Conservation (phyloP, 192 early-diverging fungal species). For the Backusella luteola region DNA sequence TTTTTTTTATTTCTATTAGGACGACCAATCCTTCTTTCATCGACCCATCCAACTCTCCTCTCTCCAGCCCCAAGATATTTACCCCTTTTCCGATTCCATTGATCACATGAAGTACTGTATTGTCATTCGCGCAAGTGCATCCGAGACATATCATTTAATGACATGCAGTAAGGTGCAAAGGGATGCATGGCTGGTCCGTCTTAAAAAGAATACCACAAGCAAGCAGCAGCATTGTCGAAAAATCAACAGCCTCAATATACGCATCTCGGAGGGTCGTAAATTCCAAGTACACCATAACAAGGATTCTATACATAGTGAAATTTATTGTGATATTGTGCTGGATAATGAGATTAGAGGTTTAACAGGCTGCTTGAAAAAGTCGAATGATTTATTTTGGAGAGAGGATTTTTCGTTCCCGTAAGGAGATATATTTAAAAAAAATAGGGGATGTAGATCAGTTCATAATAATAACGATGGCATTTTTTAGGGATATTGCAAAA, state of each 20-base stretch:
- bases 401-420: slow-evolving; percentile 47
- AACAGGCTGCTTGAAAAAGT: slow-evolving; percentile 39
- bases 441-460: neutral
- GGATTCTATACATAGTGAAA: slow-evolving; percentile 21
- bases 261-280: slow-evolving; percentile 14
- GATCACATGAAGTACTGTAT: slow-evolving; percentile 13
- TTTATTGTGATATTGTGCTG: slow-evolving; percentile 44
- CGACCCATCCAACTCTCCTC: slow-evolving; percentile 1
- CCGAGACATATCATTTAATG: slow-evolving; percentile 10
- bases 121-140: neutral
- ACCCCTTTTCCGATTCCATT: slow-evolving; percentile 12
- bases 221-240: neutral
- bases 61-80: neutral
- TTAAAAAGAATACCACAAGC: neutral
- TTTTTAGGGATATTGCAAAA: slow-evolving; percentile 17
- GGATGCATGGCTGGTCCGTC: slow-evolving; percentile 9
- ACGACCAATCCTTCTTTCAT: slow-evolving; percentile 7
- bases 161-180: slow-evolving; percentile 7
- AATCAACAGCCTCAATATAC: slow-evolving; percentile 2
- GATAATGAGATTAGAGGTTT: slow-evolving; percentile 41
- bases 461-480: neutral
- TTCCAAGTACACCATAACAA: slow-evolving; percentile 12
- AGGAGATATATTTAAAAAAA: neutral
- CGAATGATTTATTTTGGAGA: slow-evolving; percentile 38
- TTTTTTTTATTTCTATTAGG: neutral